Percentiles rank a stretch among this genome's conserved stretches.
These are phyloP conservation scores for Monilinia aucupariae DNA, from an alignment of 2,329 filamentous ascomycete species.

Conservation along the genomic window DNA sequence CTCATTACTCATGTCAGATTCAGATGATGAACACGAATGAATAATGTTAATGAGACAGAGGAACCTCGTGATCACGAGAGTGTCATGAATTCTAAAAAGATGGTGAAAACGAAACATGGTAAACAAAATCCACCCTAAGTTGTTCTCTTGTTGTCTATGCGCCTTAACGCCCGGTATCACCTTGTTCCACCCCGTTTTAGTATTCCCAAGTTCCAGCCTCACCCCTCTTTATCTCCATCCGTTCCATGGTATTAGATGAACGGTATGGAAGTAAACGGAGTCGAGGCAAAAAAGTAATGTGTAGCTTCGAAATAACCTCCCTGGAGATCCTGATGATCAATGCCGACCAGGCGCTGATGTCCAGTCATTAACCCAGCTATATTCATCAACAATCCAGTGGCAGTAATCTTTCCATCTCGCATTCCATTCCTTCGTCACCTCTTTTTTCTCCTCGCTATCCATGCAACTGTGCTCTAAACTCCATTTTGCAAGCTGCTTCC, in stretches of 20 bases:
- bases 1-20: neutral
- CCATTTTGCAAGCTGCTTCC: slow-evolving; percentile 63
- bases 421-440: slow-evolving; percentile 44
- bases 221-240: neutral
- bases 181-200: neutral
- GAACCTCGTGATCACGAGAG: neutral
- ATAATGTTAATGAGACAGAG: neutral
- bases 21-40: neutral
- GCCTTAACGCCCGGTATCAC: neutral
- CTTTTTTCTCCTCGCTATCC: slow-evolving; percentile 39
- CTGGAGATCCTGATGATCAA: slow-evolving; percentile 11
- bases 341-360: slow-evolving; percentile 15
- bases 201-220: neutral
- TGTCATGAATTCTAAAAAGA: too few species aligned
- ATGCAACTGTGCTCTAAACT: slow-evolving; percentile 58
- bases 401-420: slow-evolving; percentile 55
- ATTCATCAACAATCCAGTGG: slow-evolving; percentile 43
- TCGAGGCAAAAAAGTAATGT: neutral
- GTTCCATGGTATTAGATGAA: neutral
- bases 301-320: neutral
- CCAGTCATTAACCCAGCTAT: slow-evolving; percentile 24
- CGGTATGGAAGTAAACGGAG: neutral
- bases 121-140: neutral
- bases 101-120: too few species aligned
- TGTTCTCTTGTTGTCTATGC: slow-evolving; percentile 2